A percentile compares a stretch with the other conserved stretches of the same genome.
Conservation (phyloP, 805 yeast genomes). For the Phaffomyces opuntiae region DNA sequence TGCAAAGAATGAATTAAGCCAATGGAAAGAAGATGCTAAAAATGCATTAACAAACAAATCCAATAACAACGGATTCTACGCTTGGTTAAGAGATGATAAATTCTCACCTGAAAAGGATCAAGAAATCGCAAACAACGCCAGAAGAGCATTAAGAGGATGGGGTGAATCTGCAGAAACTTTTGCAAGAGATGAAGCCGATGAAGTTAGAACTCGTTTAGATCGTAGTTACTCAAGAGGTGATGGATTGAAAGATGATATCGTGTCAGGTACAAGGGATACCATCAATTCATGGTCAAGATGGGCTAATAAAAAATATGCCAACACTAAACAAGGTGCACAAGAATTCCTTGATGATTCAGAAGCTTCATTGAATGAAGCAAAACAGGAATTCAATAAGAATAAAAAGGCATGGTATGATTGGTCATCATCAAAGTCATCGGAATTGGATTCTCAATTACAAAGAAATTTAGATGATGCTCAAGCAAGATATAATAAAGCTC, state of each 20-base stretch:
- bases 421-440: neutral
- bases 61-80: slow-evolving; percentile 15
- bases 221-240: neutral
- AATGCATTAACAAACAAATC: neutral
- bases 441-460: neutral
- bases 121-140: slow-evolving; percentile 28
- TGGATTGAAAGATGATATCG: slow-evolving; percentile 1
- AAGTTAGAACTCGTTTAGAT: too few species aligned
- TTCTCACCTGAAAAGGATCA: slow-evolving; percentile 24
- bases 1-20: too few species aligned
- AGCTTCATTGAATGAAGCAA: slow-evolving; percentile 24
- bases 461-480: slow-evolving; percentile 10
- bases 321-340: slow-evolving; percentile 20
- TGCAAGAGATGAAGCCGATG: slow-evolving; percentile 33
- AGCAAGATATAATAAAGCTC: slow-evolving; percentile 14
- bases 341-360: slow-evolving; percentile 20
- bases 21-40: too few species aligned
- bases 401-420: too few species aligned
- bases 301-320: slow-evolving; percentile 19
- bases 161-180: slow-evolving; percentile 37
- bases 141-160: slow-evolving; percentile 35
- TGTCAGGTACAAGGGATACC: slow-evolving; percentile 18
- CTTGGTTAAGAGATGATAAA: slow-evolving; percentile 22
- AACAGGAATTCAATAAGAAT: slow-evolving; percentile 19
- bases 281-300: slow-evolving; percentile 18